Evolutionary conservation across 345 rosid species (phyloP), one percentile per base, ranked within the genome.

Genomic region (Salix viminalis): DNA sequence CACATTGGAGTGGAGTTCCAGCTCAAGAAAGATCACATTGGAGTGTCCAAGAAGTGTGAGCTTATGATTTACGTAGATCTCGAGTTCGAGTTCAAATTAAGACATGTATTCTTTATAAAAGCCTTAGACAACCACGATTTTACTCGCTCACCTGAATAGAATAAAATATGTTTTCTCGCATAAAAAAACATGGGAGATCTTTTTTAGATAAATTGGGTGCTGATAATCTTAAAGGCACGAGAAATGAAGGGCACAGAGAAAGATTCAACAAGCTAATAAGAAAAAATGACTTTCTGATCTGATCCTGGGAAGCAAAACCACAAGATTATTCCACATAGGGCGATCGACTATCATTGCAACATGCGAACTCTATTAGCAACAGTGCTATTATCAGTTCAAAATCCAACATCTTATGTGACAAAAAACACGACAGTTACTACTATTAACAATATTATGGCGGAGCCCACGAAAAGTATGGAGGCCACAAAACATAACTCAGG

Each of bases 1-100:
- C 90, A 15, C 96, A 91, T 70, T 91, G 98, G 96, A 32, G 85
- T 84, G 98, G 97, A 82, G 94, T 92, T 73, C 93, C 94, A 3
- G 91, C 97, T 16, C 96, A 92, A 84, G 98, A 92, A 76, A 89
- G 91, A 41, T 83, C 90, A 15, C 96, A 91, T 70, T 91, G 97
- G 96, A 32, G 34, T 32, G 3, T 4, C 34, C 4, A 32, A 3
- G 4, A 4, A 32, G 30, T 3, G 30, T 30, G 32, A 2, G 32
- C 0, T 30, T 30, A 30, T 30, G 32, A 30, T 30, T 30, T 30
- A 2, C 34, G 34, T 32, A 32, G 0, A 32, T 32, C 34, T 32
- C 34, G 34, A 32, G 34, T 32, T 32, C 6, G 36, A 34, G 0
- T 4, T 34, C 2, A 34, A 34, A 4, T 34, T 4, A 4, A 4